Evolutionary conservation across 2,329 filamentous ascomycete species (phyloP), one percentile per base, ranked within the genome.

Genomic region (Penicillium olsonii): DNA sequence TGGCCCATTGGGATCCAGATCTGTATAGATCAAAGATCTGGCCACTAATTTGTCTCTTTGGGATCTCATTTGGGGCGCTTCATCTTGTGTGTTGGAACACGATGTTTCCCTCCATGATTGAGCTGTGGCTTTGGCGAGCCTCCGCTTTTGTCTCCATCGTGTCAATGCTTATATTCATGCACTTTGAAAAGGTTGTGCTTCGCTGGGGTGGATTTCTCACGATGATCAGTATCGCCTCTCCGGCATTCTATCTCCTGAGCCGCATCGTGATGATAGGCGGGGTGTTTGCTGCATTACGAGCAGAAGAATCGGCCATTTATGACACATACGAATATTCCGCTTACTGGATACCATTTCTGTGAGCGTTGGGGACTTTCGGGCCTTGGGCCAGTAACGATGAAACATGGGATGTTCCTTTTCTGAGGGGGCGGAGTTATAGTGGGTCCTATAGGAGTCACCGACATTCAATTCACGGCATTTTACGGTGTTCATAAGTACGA

Each of bases 141-240:
- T 40, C 38, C 4, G 19, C 38, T 11, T 40, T 29, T n/a, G n/a
- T 40, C 18, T 40, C 20, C 7, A 40, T 40, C 15, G 19, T 40
- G 22, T 29, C 20, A 3, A 27, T 40, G 20, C n/a, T 40, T 18
- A 47, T 35, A 33, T 47, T 47, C 22, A 47, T 47, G 37, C 44
- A 41, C 27, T 37, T n/a, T n/a, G 37, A 47, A 10, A 47, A 34
- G 17, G 27, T 47, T 11, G 18, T 47, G 29, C 15, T 47, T 18
- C 37, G 44, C 2, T 47, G 37, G 37, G 19, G 34, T 12, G 37
- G 37, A 11, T 4, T 35, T n/a, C 26, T 47, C 19, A 47, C 44
- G 7, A 12, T 47, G n/a, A 33, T 47, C 19, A 47, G 37, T 18
- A 15, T 47, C 18, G 37, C 45, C 6, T 35, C 37, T 6, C 37